phyloP scores from a whole-genome alignment of 495 filamentous ascomycete species.

The Talaromyces ruber region DNA sequence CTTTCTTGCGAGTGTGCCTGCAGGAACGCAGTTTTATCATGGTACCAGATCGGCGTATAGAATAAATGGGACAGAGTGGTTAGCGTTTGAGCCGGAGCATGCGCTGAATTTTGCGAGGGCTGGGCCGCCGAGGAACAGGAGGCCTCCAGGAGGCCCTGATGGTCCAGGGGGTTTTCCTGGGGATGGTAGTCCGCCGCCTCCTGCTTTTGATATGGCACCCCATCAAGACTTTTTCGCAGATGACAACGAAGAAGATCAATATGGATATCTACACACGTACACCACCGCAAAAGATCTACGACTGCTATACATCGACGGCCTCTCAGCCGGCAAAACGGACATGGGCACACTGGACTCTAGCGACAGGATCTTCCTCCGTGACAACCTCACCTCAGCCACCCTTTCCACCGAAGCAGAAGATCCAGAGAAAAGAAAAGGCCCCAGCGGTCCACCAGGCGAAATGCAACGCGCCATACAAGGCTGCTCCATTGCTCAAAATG shows the following conservation, averaged over 20 bases:
- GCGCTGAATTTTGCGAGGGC: constrained; percentile 46
- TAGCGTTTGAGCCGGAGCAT: constrained; percentile 65
- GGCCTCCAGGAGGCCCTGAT: neutral
- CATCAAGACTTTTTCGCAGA: neutral
- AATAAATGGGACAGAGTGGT: constrained; percentile 51
- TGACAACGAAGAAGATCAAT: neutral
- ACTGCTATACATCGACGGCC: constrained; percentile 55
- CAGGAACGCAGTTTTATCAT: constrained; percentile 54
- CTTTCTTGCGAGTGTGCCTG: constrained; percentile 49
- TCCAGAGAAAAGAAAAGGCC: neutral
- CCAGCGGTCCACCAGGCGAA: constrained; percentile 20
- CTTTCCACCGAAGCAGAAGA: neutral
- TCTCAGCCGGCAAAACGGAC: constrained; percentile 46
- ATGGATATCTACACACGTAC: constrained; percentile 50
- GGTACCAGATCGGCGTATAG: constrained; percentile 32
- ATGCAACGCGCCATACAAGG: constrained; percentile 33
- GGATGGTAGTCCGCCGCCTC: neutral
- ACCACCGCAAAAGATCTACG: constrained; percentile 36
- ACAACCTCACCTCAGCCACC: constrained; percentile 3
- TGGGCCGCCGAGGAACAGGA: too few relatives aligned
- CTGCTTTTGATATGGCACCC: neutral
- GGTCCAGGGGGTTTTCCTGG: neutral
- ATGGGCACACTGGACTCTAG: constrained; percentile 56
- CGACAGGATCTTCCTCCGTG: constrained; percentile 41
- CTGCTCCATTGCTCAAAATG: constrained; percentile 35